Evolutionary conservation across 345 rosid species (phyloP).

Genomic region (Mallotus nudiflorus): DNA sequence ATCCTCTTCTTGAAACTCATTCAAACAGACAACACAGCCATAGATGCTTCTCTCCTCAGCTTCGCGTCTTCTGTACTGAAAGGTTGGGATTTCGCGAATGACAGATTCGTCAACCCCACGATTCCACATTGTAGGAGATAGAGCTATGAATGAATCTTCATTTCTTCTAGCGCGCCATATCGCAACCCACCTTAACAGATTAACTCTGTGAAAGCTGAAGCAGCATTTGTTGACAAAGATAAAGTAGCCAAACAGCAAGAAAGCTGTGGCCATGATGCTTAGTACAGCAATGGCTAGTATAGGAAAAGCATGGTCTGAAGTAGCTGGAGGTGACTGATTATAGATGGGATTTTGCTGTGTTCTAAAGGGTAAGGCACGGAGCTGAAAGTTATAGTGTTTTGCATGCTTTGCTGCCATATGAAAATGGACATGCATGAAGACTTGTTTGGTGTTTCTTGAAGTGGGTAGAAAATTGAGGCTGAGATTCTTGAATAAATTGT

Average conservation of each 20-base stretch:
- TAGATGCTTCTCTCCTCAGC: constrained; percentile 23
- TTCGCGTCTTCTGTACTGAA: constrained; percentile 40
- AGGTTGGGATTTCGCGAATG: constrained; percentile 53
- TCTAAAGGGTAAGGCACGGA: neutral
- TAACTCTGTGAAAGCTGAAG: constrained; percentile 34
- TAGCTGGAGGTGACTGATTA: constrained; percentile 11
- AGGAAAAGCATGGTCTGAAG: constrained; percentile 44
- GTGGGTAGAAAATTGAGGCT: constrained; percentile 2
- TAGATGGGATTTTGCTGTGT: constrained; percentile 2
- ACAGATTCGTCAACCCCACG: constrained; percentile 51
- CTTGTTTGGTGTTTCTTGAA: neutral
- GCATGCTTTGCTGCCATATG: constrained; percentile 29
- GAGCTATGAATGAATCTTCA: constrained; percentile 51
- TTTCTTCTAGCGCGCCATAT: constrained; percentile 20
- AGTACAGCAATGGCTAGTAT: constrained; percentile 41
- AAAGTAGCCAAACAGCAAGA: constrained; percentile 47
- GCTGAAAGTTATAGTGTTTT: neutral
- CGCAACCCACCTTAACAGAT: constrained; percentile 37
- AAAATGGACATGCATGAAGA: constrained; percentile 6
- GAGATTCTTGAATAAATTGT: neutral
- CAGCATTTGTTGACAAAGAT: constrained; percentile 47
- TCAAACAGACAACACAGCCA: constrained; percentile 66
- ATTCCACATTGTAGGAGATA: constrained; percentile 57
- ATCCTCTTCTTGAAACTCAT: constrained; percentile 56
- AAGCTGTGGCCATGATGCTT: constrained; percentile 39